Conservation (phyloP, 345 rosid genomes). For the Melastoma malabathricum region DNA sequence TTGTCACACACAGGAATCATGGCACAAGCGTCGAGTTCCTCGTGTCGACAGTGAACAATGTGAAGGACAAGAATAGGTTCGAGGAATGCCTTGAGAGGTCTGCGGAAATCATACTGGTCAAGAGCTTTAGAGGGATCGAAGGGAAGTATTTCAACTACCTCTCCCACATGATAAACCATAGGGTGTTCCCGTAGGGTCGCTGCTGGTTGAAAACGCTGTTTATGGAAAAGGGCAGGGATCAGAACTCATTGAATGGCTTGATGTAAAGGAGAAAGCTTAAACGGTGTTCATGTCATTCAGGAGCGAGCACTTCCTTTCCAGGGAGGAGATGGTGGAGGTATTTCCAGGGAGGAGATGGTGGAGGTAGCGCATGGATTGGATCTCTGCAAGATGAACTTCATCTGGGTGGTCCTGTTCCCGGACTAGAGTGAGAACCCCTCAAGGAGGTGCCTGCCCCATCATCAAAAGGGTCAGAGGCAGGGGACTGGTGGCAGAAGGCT, state of each 20-base stretch:
- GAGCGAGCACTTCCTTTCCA: slow-evolving; percentile 13
- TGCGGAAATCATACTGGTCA: slow-evolving; percentile 8
- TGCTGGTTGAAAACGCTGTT: slow-evolving; percentile 3
- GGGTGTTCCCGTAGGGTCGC: slow-evolving; percentile 14
- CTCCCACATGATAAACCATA: slow-evolving; percentile 1
- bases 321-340: slow-evolving; percentile 10
- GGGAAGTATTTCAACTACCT: slow-evolving; percentile 14
- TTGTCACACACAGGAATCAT: neutral
- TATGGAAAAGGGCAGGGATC: neutral
- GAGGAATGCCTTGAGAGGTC: slow-evolving; percentile 8
- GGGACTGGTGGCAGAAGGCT: slow-evolving; percentile 11
- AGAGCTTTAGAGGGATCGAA: slow-evolving; percentile 11
- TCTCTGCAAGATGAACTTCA: slow-evolving; percentile 12
- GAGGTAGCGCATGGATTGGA: slow-evolving; percentile 17
- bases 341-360: slow-evolving; percentile 6
- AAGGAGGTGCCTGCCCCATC: neutral
- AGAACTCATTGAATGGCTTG: slow-evolving; percentile 12
- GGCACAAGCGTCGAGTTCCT: slow-evolving; percentile 2
- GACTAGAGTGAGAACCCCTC: neutral
- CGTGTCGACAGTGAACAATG: neutral
- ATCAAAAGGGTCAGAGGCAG: slow-evolving; percentile 8
- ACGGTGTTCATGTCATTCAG: slow-evolving; percentile 20
- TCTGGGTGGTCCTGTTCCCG: slow-evolving; percentile 14
- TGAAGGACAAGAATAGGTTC: slow-evolving; percentile 1
- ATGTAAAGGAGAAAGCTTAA: slow-evolving; percentile 8